A percentile compares a stretch with the other conserved stretches of the same genome.
These are phyloP conservation scores for Plectosphaerella plurivora DNA, from an alignment of 2,329 filamentous ascomycete species.

Conservation along the genomic window DNA sequence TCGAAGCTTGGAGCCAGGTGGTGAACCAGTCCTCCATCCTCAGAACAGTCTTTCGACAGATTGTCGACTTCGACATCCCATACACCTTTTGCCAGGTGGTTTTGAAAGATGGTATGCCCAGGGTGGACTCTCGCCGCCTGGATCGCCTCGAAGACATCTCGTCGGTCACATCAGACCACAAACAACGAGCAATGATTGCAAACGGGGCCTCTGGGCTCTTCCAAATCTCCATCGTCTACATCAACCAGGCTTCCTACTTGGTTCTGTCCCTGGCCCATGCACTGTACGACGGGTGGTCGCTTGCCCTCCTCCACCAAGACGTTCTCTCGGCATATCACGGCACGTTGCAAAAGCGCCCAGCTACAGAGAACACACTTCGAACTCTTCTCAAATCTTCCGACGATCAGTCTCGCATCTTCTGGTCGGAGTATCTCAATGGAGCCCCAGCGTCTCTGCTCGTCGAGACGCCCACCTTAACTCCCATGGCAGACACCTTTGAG, in stretches of 20 bases:
- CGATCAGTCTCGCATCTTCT: constrained; percentile 49
- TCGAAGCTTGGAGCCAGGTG: constrained; percentile 57
- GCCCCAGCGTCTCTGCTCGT: constrained; percentile 29
- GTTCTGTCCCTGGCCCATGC: constrained; percentile 77
- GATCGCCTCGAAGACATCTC: constrained; percentile 25
- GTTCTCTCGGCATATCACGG: constrained; percentile 60
- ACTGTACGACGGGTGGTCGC: constrained; percentile 85
- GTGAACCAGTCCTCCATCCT: constrained; percentile 63
- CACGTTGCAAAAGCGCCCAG: constrained; percentile 32
- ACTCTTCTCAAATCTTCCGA: constrained; percentile 41
- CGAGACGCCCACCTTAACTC: constrained; percentile 15
- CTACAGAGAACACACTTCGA: constrained; percentile 50
- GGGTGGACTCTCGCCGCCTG: not conserved
- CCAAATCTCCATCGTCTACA: constrained; percentile 39
- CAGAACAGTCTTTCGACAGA: constrained; percentile 65
- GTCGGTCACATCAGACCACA: constrained; percentile 30
- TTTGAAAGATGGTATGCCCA: constrained; percentile 13
- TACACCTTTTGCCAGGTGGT: constrained; percentile 47
- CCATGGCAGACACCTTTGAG: constrained; percentile 20
- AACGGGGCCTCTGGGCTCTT: constrained; percentile 36
- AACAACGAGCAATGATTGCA: constrained; percentile 26
- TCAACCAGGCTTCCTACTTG: constrained; percentile 33
- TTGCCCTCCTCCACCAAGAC: constrained; percentile 68
- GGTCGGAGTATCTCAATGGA: constrained; percentile 63
- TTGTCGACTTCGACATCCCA: constrained; percentile 56